phyloP scores from a whole-genome alignment of 805 yeast species.

The Sungouiella blattae region DNA sequence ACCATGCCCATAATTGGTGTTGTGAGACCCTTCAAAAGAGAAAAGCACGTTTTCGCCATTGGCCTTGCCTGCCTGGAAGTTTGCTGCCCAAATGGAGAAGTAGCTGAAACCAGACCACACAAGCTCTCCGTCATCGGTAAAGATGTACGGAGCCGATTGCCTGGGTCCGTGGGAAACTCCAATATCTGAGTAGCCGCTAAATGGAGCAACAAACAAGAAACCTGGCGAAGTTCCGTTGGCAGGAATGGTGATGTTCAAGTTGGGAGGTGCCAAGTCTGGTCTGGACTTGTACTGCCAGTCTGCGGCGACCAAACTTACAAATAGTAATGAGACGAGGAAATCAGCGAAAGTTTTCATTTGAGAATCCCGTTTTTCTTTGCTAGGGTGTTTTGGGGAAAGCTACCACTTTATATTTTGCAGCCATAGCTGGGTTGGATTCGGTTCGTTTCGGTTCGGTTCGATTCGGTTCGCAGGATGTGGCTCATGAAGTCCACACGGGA shows the following conservation, averaged over 20 bases:
- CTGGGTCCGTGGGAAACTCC: slow-evolving; percentile 19
- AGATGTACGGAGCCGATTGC: slow-evolving; percentile 36
- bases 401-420: not conserved
- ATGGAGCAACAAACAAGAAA: slow-evolving; percentile 32
- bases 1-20: slow-evolving; percentile 23
- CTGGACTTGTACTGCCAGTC: slow-evolving; percentile 32
- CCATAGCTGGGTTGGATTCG: not conserved
- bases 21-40: slow-evolving; percentile 34
- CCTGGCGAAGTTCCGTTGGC: slow-evolving; percentile 23
- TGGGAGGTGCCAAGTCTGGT: slow-evolving; percentile 33
- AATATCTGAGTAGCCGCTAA: slow-evolving; percentile 18
- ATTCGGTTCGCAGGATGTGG: not conserved
- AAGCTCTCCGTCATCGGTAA: slow-evolving; percentile 29
- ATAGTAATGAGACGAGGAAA: not conserved
- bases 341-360: no score
- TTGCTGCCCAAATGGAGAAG: slow-evolving; percentile 29
- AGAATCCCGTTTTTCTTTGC: not conserved
- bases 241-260: slow-evolving; percentile 28
- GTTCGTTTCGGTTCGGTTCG: not conserved
- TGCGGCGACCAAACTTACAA: slow-evolving; percentile 11
- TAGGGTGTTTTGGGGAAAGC: not conserved
- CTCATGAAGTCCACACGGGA: no score
- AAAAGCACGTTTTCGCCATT: slow-evolving; percentile 25
- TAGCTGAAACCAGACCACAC: slow-evolving; percentile 36
- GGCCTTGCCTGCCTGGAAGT: slow-evolving; percentile 25